These are phyloP conservation scores for Antitrichia curtipendula DNA, from an alignment of 225 moss, liverwort and hornwort genomes.

Conservation along the genomic window DNA sequence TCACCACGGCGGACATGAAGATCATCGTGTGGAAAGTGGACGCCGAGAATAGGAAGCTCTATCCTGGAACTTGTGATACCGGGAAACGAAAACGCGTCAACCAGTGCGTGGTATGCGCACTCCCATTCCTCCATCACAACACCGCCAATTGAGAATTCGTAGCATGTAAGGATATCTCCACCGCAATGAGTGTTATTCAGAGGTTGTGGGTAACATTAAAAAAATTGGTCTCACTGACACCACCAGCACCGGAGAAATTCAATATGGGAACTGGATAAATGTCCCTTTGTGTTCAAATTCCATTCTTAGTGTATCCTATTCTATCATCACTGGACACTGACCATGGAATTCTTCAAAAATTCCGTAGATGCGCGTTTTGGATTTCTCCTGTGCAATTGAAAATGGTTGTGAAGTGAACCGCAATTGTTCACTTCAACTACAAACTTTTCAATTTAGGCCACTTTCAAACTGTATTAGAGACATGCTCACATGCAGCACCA, in stretches of 20 bases:
- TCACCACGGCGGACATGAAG: slow-evolving; percentile 67
- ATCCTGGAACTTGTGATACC: slow-evolving; percentile 55
- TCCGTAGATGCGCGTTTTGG: not conserved
- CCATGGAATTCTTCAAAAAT: not conserved
- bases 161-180: not conserved
- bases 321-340: not conserved
- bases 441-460: not conserved
- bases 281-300: not conserved
- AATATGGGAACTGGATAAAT: not conserved
- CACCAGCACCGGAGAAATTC: not conserved
- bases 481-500: not conserved
- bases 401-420: not conserved
- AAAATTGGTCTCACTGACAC: not conserved
- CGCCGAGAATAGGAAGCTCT: slow-evolving; percentile 57
- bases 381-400: not conserved
- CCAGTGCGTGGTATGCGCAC: slow-evolving; percentile 48
- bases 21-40: slow-evolving; percentile 78
- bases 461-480: not conserved
- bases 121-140: not conserved
- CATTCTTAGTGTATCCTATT: not conserved
- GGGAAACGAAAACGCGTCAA: slow-evolving; percentile 64
- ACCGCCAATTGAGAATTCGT: not conserved
- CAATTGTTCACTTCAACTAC: not conserved
- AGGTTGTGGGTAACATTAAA: not conserved
- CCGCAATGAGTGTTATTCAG: not conserved